A percentile compares a stretch with the other conserved stretches of the same genome.
These are phyloP conservation scores for Panicum virgatum DNA, from an alignment of 202 grass and related monocot species.

Conservation along the genomic window DNA sequence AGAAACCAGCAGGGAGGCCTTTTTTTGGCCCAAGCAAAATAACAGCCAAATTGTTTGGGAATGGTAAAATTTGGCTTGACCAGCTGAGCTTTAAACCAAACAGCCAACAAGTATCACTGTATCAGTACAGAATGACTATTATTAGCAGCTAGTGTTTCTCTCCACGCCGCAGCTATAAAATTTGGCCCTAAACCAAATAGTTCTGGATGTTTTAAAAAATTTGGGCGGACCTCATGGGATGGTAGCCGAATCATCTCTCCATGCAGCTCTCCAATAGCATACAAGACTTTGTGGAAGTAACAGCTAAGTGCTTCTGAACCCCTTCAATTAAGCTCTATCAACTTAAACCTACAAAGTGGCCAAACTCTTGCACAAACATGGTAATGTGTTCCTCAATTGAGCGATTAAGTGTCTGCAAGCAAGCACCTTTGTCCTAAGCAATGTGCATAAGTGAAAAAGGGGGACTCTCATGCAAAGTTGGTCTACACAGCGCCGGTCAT, in stretches of 20 bases:
- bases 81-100: too few relatives aligned
- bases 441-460: neutral
- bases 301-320: neutral
- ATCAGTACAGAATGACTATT: too few relatives aligned
- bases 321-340: neutral
- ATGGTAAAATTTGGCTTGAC: too few relatives aligned
- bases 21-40: neutral
- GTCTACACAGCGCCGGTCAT: neutral
- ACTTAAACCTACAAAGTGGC: neutral
- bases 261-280: constrained; percentile 1
- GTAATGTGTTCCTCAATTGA: constrained; percentile 14
- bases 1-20: too few relatives aligned
- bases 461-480: neutral
- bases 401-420: neutral
- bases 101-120: too few relatives aligned
- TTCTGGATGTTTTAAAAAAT: neutral
- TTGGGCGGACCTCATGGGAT: neutral
- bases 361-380: constrained; percentile 8
- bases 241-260: neutral
- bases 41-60: too few relatives aligned
- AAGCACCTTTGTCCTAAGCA: neutral
- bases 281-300: neutral
- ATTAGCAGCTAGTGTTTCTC: neutral
- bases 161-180: neutral
- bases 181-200: neutral